These are phyloP conservation scores for Fusarium penzigii DNA, from an alignment of 2,329 filamentous ascomycete genomes.

Conservation along the genomic window DNA sequence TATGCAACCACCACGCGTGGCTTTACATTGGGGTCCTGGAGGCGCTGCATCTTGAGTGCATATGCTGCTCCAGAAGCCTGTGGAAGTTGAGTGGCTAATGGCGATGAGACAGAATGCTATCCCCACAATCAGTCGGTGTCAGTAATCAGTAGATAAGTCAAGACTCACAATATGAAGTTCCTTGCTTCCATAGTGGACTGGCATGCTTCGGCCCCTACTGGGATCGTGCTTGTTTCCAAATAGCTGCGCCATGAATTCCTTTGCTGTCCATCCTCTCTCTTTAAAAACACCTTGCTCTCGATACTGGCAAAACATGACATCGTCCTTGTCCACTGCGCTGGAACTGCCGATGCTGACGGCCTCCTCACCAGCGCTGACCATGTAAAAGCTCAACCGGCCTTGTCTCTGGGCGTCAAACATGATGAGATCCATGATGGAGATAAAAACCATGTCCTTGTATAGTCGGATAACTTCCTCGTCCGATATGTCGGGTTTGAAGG, in stretches of 20 bases:
- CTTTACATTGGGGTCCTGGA: constrained; percentile 68
- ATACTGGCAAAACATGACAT: constrained; percentile 94
- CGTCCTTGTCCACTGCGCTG: constrained; percentile 76
- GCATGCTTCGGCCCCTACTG: constrained; percentile 90
- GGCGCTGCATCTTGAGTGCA: constrained; percentile 77
- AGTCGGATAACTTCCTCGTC: constrained; percentile 62
- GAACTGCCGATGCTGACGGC: constrained; percentile 89
- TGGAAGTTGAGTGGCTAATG: constrained; percentile 85
- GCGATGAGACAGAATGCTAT: constrained; percentile 79
- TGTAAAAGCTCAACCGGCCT: constrained; percentile 93
- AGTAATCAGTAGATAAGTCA: too few relatives aligned
- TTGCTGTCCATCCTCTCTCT: constrained; percentile 82
- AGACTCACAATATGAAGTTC: constrained; percentile 76
- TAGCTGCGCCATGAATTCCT: constrained; percentile 93
- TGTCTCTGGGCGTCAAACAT: constrained; percentile 99
- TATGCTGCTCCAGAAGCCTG: constrained; percentile 88
- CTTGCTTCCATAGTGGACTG: constrained; percentile 88
- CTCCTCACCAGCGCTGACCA: constrained; percentile 94
- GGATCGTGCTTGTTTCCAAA: constrained; percentile 83
- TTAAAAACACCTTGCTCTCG: constrained; percentile 89
- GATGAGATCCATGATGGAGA: constrained; percentile 89
- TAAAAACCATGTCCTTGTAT: constrained; percentile 66
- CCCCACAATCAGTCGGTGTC: not conserved
- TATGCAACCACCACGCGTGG: constrained; percentile 77
- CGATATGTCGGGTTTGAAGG: constrained; percentile 67